Conservation (phyloP, 2,329 filamentous ascomycete species). For the Penicillium sp. region DNA sequence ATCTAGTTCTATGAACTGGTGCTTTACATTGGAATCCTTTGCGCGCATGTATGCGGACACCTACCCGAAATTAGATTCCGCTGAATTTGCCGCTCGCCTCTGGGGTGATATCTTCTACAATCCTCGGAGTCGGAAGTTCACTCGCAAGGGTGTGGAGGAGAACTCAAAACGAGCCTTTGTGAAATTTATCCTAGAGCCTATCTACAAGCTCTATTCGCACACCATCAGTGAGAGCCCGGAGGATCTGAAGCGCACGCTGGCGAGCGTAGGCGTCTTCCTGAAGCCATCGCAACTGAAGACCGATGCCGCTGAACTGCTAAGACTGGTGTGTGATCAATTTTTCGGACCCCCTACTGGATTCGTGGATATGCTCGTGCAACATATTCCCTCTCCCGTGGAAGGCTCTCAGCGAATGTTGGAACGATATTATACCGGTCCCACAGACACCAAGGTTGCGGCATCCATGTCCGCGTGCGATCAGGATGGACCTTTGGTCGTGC, state of each 20-base stretch:
- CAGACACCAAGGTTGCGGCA: constrained; percentile 72
- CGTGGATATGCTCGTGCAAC: constrained; percentile 88
- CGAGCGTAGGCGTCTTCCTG: constrained; percentile 70
- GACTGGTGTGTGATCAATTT: constrained; percentile 88
- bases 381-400: constrained; percentile 79
- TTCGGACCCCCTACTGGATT: constrained; percentile 86
- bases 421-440: constrained; percentile 83
- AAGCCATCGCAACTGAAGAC: constrained; percentile 90
- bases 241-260: constrained; percentile 72
- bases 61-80: constrained; percentile 72
- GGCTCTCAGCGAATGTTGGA: constrained; percentile 72
- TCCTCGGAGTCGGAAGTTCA: constrained; percentile 82
- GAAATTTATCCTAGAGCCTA: constrained; percentile 88
- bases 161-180: constrained; percentile 80
- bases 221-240: constrained; percentile 86
- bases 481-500: constrained; percentile 84
- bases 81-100: constrained; percentile 75
- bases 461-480: constrained; percentile 79
- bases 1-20: constrained; percentile 91
- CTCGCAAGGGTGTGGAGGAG: constrained; percentile 76
- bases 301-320: constrained; percentile 82
- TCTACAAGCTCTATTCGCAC: constrained; percentile 96
- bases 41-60: constrained; percentile 92
- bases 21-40: constrained; percentile 89
- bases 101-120: constrained; percentile 99